Evolutionary conservation across 163 green algal species (phyloP).

Genomic region (Volvox carteri): DNA sequence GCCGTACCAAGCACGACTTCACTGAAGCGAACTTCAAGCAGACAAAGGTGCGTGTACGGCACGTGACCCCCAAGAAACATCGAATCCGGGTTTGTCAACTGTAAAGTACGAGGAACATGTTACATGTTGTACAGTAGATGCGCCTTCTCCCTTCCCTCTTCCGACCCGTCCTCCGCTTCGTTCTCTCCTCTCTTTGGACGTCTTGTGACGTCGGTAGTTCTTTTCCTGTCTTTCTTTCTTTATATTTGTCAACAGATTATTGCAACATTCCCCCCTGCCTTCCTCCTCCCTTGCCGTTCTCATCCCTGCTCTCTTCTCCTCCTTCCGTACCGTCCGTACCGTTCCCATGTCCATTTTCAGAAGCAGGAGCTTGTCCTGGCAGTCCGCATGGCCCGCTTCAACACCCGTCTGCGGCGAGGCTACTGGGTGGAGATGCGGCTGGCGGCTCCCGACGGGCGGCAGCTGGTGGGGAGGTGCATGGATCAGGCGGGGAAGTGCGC

Average conservation of each 20-base stretch:
- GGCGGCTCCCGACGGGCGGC: background rate
- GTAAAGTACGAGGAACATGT: too few relatives aligned
- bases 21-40: background rate
- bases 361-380: constrained; percentile 6
- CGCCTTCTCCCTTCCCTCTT: background rate
- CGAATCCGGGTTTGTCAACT: too few relatives aligned
- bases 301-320: background rate
- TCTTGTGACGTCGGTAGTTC: too few relatives aligned
- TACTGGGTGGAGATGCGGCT: background rate
- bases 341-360: background rate
- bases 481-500: constrained; percentile 1
- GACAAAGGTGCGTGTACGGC: background rate
- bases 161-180: background rate
- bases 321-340: background rate
- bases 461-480: constrained; percentile 9
- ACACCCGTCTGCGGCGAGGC: constrained; percentile 3
- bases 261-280: too few relatives aligned
- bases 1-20: constrained; percentile 25
- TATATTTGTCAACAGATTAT: too few relatives aligned
- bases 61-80: too few relatives aligned
- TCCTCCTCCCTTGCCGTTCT: background rate
- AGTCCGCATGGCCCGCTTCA: constrained; percentile 40
- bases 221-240: too few relatives aligned
- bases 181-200: too few relatives aligned
- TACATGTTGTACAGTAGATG: too few relatives aligned